A percentile compares a stretch with the other conserved stretches of the same genome.
phyloP scores from a whole-genome alignment of 1,284 basidiomycete species.

The Ceratobasidium sp. region DNA sequence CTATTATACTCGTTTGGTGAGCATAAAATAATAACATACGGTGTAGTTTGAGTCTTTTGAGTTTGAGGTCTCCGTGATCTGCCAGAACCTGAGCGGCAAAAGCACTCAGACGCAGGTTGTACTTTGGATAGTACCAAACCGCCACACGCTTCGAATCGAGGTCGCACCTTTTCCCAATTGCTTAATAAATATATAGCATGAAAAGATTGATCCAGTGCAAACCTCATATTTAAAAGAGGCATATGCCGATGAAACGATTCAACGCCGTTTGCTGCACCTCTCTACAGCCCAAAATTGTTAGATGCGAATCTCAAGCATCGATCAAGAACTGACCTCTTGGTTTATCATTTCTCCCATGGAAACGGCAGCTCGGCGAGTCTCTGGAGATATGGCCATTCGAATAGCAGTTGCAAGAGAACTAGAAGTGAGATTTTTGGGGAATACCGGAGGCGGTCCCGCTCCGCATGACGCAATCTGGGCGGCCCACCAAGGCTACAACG shows the following conservation, averaged over 20 bases:
- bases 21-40: slow-evolving; percentile 49
- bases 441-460: slow-evolving; percentile 66
- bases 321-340: too few relatives aligned
- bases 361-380: slow-evolving; percentile 57
- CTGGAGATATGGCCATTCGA: slow-evolving; percentile 55
- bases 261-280: slow-evolving; percentile 54
- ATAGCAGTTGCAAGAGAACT: slow-evolving; percentile 63
- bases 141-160: slow-evolving; percentile 59
- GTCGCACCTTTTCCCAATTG: slow-evolving; percentile 54
- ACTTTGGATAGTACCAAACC: slow-evolving; percentile 64
- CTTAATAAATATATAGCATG: too few relatives aligned
- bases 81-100: slow-evolving; percentile 61
- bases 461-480: slow-evolving; percentile 48
- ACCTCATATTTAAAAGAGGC: slow-evolving; percentile 65
- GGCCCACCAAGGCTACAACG: slow-evolving; percentile 44
- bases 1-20: too few relatives aligned
- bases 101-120: slow-evolving; percentile 61
- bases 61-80: slow-evolving; percentile 56
- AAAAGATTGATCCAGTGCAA: too few relatives aligned
- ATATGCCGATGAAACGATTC: slow-evolving; percentile 66
- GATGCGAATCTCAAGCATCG: slow-evolving; percentile 56
- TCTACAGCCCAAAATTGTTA: not conserved
- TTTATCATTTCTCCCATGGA: slow-evolving; percentile 63
- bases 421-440: slow-evolving; percentile 59
- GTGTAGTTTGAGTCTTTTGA: slow-evolving; percentile 58